Conservation (phyloP, 495 filamentous ascomycete species). For the Podospora sp. region DNA sequence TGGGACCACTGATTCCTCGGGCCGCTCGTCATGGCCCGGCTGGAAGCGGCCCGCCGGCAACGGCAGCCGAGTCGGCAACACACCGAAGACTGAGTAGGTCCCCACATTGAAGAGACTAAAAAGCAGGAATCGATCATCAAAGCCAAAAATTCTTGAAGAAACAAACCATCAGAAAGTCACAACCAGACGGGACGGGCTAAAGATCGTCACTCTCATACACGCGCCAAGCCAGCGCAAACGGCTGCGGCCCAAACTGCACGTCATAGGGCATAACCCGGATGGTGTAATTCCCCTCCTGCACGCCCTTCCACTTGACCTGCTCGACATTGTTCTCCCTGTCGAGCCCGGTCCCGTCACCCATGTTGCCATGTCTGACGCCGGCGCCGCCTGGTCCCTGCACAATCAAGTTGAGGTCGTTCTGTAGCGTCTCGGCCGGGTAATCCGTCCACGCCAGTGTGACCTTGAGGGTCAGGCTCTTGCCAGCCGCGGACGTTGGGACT, state of each 20-base stretch:
- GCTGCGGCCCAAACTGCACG: neutral
- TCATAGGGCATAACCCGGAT: neutral
- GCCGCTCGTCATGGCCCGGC: too few relatives aligned
- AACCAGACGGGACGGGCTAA: too few relatives aligned
- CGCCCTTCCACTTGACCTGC: conserved; percentile 3
- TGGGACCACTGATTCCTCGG: too few relatives aligned
- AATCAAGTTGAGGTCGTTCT: neutral
- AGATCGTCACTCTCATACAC: neutral
- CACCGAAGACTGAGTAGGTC: too few relatives aligned
- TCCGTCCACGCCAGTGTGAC: conserved; percentile 7
- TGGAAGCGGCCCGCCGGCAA: too few relatives aligned
- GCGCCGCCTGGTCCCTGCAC: neutral
- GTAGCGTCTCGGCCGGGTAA: neutral
- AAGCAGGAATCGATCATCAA: too few relatives aligned
- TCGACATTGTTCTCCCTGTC: conserved; percentile 5
- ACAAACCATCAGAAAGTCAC: too few relatives aligned
- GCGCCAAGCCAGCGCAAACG: neutral
- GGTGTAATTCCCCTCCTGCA: neutral
- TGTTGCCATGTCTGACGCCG: neutral
- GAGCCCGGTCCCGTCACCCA: neutral
- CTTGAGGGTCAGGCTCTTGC: conserved; percentile 2
- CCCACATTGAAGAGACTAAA: too few relatives aligned
- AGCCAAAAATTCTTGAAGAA: too few relatives aligned
- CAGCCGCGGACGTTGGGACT: too few relatives aligned
- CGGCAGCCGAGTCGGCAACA: too few relatives aligned